phyloP scores from a whole-genome alignment of 163 green algal genomes.

The Coccomyxa subellipsoidea region DNA sequence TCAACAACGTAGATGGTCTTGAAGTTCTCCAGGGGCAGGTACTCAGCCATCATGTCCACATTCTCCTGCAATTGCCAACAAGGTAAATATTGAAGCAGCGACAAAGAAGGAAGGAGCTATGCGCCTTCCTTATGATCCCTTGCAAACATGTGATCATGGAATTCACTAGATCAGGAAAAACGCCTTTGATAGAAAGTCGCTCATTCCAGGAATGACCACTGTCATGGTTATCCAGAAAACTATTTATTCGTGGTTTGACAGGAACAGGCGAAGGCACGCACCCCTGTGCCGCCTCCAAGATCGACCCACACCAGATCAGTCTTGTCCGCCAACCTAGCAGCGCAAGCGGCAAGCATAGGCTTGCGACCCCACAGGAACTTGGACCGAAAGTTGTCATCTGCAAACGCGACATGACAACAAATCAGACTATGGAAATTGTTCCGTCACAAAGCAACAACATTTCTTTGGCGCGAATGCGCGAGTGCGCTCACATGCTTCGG shows the following conservation, averaged over 20 bases:
- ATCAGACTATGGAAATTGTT: not conserved
- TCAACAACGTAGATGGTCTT: constrained; percentile 97
- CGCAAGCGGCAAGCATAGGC: constrained; percentile 88
- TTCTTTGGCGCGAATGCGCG: not conserved
- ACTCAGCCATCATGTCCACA: constrained; percentile 91
- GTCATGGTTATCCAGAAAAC: not conserved
- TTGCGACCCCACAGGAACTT: constrained; percentile 93
- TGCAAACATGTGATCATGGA: not conserved
- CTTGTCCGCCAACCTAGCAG: constrained; percentile 71
- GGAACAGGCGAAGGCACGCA: constrained; percentile 24
- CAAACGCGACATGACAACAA: not conserved
- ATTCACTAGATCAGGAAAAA: not conserved
- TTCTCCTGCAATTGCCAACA: constrained; percentile 73
- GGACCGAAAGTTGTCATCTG: constrained; percentile 93
- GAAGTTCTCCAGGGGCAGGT: constrained; percentile 86
- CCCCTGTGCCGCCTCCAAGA: constrained; percentile 89
- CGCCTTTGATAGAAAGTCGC: not conserved
- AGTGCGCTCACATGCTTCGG: constrained; percentile 56
- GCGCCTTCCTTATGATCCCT: not conserved
- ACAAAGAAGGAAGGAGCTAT: not conserved
- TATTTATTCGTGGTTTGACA: not conserved
- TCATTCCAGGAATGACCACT: not conserved
- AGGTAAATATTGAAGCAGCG: not conserved
- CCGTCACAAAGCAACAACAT: not conserved
- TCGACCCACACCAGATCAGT: constrained; percentile 93